Evolutionary conservation across 305 asterid genomes (phyloP), one percentile per base, ranked within the genome.

Genomic region (Fraxinus floribunda): DNA sequence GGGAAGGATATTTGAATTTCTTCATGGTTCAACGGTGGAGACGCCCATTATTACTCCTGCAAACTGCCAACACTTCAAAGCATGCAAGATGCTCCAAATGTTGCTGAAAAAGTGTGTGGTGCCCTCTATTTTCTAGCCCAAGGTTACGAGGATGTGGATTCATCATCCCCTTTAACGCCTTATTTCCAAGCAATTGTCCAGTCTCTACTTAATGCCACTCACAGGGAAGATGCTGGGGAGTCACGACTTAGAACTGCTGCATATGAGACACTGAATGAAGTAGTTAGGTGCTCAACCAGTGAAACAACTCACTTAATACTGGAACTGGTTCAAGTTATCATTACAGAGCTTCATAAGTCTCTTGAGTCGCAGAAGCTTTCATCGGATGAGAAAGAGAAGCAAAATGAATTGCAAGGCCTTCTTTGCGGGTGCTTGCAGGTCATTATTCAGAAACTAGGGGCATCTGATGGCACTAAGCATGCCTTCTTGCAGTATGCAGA

Each of bases 401-500:
- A 93, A 86, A 90, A 83, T 60, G 98, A 95, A 77, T 80, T 93
- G 80, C 98, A 95, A 84, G 98, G 97, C 81, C 97, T 93, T 83
- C 98, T 95, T 38, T 95, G 98, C 62, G 98, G 98, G 57, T 93
- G 95, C 86, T 85, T 95, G 79, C 98, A 93, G 87, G 98, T 95
- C 84, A 90, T 93, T 78, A 95, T 93, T 86, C 98, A 95, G 90
- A 95, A 93, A 82, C 83, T 95, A 66, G 94, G 97, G 52, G 88
- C 91, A n/a, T 89, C 92, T 3, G 98, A 93, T 79, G 85, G 90
- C 44, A 87, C 94, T 7, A 93, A 93, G 83, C 83, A 85, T 85
- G 90, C 89, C 13, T 89, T 95, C 84, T 84, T 90, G 91, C 98
- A 92, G 90, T 90, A 88, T 78, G 94, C 98, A 4, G 98, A 95